A percentile compares a stretch with the other conserved stretches of the same genome.
Evolutionary conservation across 2,329 filamentous ascomycete genomes (phyloP).

Genomic region (Pseudogymnoascus sp.): DNA sequence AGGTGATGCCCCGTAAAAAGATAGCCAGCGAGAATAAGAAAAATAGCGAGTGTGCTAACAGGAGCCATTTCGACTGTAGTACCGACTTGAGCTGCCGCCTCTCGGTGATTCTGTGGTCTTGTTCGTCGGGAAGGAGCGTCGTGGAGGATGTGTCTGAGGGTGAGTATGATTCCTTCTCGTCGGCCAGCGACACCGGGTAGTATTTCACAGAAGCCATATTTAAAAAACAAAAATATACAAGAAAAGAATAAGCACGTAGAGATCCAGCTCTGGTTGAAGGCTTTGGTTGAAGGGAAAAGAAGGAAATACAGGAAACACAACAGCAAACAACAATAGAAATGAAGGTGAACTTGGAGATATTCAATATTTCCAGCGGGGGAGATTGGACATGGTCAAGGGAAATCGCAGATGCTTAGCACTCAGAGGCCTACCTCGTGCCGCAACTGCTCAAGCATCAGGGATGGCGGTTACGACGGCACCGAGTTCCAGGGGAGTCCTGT

Average conservation of each 20-base stretch:
- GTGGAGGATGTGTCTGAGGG: background rate
- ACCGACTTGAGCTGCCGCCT: background rate
- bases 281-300: background rate
- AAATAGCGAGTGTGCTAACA: slow-evolving; percentile 14
- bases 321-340: background rate
- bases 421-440: background rate
- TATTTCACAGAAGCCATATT: background rate
- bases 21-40: slow-evolving; percentile 11
- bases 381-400: background rate
- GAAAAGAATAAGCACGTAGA: background rate
- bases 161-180: slow-evolving; percentile 1
- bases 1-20: background rate
- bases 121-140: background rate
- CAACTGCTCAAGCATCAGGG: background rate
- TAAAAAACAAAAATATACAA: background rate
- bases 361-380: background rate
- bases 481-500: background rate
- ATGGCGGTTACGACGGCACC: background rate
- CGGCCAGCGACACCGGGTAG: background rate
- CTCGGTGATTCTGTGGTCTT: background rate
- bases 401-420: background rate
- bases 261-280: background rate
- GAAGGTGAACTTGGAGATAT: background rate
- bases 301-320: background rate
- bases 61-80: slow-evolving; percentile 15